Percentiles rank a stretch among this genome's conserved stretches.
These are phyloP conservation scores for Pseudozyma thailandica DNA, from an alignment of 1,284 basidiomycete species.

Conservation along the genomic window DNA sequence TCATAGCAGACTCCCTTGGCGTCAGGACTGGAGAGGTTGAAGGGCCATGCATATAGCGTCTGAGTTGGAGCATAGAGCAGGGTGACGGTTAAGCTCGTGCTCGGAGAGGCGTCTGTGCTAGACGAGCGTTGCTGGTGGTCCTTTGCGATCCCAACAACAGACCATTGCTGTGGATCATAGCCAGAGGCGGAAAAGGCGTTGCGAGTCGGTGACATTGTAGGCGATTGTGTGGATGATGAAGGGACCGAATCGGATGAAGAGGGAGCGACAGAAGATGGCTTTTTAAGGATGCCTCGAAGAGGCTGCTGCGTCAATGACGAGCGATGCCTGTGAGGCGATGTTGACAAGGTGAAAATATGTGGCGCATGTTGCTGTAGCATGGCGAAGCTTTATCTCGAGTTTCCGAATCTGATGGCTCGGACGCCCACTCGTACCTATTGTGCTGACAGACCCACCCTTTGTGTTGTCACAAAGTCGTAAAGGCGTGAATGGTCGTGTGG, in stretches of 20 bases:
- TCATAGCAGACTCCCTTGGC: conserved; percentile 42
- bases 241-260: conserved; percentile 4
- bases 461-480: not conserved
- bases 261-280: conserved; percentile 9
- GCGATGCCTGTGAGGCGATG: conserved; percentile 10
- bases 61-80: conserved; percentile 29
- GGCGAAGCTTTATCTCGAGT: not conserved
- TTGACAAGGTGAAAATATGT: conserved; percentile 17
- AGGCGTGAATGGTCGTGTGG: not conserved
- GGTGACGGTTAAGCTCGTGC: conserved; percentile 23
- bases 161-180: conserved; percentile 25
- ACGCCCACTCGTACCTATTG: not conserved
- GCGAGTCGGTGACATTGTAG: conserved; percentile 6
- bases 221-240: conserved; percentile 5
- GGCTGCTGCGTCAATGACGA: conserved; percentile 3
- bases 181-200: conserved; percentile 1
- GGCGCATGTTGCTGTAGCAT: conserved; percentile 22
- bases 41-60: conserved; percentile 41
- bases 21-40: conserved; percentile 27
- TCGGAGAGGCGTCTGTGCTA: not conserved
- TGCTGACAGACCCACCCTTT: not conserved
- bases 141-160: conserved; percentile 19
- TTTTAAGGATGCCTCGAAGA: conserved; percentile 35
- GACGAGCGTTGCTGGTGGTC: conserved; percentile 12
- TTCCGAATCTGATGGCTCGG: not conserved